A percentile compares a stretch with the other conserved stretches of the same genome.
Conservation (phyloP, 2,329 filamentous ascomycete species). For the Dichotomopilus funicola region DNA sequence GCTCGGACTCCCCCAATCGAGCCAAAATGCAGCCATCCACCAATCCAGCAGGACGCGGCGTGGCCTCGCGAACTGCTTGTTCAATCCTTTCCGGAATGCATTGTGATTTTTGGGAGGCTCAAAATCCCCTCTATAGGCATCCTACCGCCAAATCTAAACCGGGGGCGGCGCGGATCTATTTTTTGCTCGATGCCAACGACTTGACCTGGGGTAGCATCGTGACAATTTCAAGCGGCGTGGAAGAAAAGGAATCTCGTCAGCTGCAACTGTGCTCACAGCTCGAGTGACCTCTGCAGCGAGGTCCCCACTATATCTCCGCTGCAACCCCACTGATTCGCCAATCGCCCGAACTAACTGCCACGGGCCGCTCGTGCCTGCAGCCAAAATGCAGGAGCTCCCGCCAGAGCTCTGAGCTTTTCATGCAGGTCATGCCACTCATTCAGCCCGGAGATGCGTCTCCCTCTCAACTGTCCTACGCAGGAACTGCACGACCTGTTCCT, state of each 20-base stretch:
- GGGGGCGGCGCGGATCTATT: background rate
- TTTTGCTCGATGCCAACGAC: background rate
- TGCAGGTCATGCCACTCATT: no score
- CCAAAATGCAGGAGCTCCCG: conserved; percentile 6
- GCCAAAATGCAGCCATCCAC: no score
- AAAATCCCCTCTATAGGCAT: no score
- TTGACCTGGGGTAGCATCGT: no score
- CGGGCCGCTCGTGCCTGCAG: background rate
- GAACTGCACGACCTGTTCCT: no score
- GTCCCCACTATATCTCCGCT: background rate
- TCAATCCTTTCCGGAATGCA: background rate
- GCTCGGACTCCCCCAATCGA: conserved; percentile 2
- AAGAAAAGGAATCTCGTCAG: background rate
- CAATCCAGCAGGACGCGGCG: conserved; percentile 1
- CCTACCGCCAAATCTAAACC: no score
- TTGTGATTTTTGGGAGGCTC: background rate
- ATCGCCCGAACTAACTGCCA: background rate
- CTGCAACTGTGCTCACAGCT: no score
- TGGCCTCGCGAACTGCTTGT: background rate
- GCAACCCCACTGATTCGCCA: background rate
- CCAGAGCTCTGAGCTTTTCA: no score
- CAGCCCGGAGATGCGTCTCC: no score
- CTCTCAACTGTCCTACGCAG: no score
- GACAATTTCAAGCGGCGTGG: background rate
- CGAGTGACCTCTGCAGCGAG: background rate